These are phyloP conservation scores for Trichoderma sp. DNA, from an alignment of 2,329 filamentous ascomycete genomes.

Conservation along the genomic window DNA sequence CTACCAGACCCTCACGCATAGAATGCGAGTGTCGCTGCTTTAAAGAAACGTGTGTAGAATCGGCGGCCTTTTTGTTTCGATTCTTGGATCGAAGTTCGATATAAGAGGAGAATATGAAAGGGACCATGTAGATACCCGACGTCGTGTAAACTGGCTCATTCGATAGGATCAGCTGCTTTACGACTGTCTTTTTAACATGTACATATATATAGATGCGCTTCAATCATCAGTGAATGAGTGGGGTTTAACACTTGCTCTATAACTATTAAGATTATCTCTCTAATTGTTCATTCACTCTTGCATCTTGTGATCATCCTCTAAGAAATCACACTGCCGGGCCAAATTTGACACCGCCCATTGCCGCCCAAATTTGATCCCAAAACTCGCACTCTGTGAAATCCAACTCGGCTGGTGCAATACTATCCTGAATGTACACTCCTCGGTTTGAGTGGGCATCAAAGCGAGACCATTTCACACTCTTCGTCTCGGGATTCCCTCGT, in stretches of 20 bases:
- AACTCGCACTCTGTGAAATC: not conserved
- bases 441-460: not conserved
- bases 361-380: not conserved
- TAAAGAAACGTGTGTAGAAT: not conserved
- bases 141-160: not conserved
- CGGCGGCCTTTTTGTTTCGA: not conserved
- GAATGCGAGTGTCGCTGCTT: not conserved
- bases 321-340: not conserved
- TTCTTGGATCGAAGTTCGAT: not conserved
- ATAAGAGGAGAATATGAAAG: not conserved
- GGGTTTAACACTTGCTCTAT: not conserved
- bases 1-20: conserved; percentile 64
- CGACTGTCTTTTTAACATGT: not conserved
- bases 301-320: not conserved
- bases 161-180: not conserved
- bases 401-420: not conserved
- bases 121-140: conserved; percentile 13
- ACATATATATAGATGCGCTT: not conserved
- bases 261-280: not conserved
- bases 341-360: not conserved
- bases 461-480: not conserved
- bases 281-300: not conserved
- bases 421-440: not conserved
- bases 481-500: not conserved
- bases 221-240: not conserved